These are phyloP conservation scores for Lactifluus piperatus DNA, from an alignment of 768 basidiomycete genomes.

Conservation along the genomic window DNA sequence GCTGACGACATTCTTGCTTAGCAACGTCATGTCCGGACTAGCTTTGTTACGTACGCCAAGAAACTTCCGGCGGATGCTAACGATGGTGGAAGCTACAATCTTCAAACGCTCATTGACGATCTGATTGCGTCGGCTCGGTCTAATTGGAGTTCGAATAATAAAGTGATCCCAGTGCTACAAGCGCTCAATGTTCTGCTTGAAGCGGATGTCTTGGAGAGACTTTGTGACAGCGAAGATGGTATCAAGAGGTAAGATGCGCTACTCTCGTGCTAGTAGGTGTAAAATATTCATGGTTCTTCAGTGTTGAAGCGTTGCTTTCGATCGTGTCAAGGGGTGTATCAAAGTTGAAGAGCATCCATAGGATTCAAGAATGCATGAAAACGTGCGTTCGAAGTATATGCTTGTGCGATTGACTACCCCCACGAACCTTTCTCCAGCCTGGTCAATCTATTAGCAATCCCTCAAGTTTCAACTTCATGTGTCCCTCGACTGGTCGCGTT, in stretches of 20 bases:
- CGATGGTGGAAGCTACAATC: constrained; percentile 33
- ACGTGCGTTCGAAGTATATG: constrained; percentile 42
- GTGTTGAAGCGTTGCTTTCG: constrained; percentile 44
- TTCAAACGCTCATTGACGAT: constrained; percentile 46
- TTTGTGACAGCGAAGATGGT: constrained; percentile 41
- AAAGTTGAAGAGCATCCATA: constrained; percentile 72
- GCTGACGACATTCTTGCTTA: constrained; percentile 27
- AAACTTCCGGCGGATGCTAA: constrained; percentile 35
- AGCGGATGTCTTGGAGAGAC: constrained; percentile 45
- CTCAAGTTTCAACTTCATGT: constrained; percentile 36
- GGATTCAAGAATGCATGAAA: constrained; percentile 77
- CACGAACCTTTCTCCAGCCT: constrained; percentile 36
- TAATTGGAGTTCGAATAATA: constrained; percentile 52
- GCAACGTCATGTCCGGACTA: constrained; percentile 61
- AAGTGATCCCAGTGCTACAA: constrained; percentile 78
- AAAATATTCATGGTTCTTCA: constrained; percentile 23
- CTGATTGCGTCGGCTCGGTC: constrained; percentile 45
- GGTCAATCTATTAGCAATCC: constrained; percentile 51
- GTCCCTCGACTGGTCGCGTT: constrained; percentile 46
- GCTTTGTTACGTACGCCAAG: constrained; percentile 50
- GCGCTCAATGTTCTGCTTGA: constrained; percentile 68
- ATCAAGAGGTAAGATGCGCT: constrained; percentile 39
- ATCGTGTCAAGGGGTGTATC: constrained; percentile 54
- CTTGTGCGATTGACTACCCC: background rate
- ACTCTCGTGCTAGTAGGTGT: background rate